phyloP scores from a whole-genome alignment of 371 early-diverging fungal species.

The Gilbertella persicaria region DNA sequence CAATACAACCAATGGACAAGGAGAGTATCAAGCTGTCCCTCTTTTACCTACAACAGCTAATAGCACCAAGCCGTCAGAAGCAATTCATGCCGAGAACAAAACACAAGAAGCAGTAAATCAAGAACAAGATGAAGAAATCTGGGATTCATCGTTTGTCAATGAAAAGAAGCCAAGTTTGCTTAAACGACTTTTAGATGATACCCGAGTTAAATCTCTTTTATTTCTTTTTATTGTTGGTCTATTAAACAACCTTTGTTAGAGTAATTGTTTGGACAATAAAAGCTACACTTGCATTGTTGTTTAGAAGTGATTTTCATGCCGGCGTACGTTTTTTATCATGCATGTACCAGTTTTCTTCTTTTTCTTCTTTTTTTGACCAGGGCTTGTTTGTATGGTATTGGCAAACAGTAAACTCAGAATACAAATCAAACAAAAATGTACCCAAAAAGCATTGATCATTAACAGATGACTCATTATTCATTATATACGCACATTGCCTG shows the following conservation, averaged over 20 bases:
- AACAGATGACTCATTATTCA: no score
- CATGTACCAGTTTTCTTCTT: no score
- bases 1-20: conserved; percentile 1
- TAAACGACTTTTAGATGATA: conserved; percentile 15
- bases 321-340: no score
- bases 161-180: conserved; percentile 4
- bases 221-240: conserved; percentile 12
- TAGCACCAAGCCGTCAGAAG: not conserved
- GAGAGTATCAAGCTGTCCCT: conserved; percentile 27
- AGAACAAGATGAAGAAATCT: conserved; percentile 14
- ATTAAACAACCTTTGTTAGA: conserved; percentile 22
- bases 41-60: conserved; percentile 4
- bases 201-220: conserved; percentile 15
- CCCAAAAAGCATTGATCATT: no score
- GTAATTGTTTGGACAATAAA: no score
- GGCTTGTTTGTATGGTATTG: no score
- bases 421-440: no score
- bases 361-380: no score
- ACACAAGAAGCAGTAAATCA: not conserved
- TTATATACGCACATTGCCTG: no score
- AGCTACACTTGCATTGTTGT: no score
- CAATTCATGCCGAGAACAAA: not conserved
- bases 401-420: no score
- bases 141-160: conserved; percentile 7
- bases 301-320: no score